phyloP scores from a whole-genome alignment of 345 rosid genomes.

The Salix koriyanagi region DNA sequence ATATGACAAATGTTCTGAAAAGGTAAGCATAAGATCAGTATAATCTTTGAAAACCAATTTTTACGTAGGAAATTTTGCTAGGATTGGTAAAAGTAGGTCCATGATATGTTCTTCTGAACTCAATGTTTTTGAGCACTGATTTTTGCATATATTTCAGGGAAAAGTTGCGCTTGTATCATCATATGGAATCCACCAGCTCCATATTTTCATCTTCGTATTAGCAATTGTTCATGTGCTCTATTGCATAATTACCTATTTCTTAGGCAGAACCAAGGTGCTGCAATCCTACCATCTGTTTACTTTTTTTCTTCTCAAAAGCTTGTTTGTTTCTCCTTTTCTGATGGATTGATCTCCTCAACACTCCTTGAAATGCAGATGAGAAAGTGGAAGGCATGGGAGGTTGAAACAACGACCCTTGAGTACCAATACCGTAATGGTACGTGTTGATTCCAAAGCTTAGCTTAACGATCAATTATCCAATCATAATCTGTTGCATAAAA shows the following conservation, averaged over 20 bases:
- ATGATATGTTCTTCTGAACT: background rate
- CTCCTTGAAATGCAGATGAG: slow-evolving; percentile 55
- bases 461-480: background rate
- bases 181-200: slow-evolving; percentile 87
- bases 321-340: background rate
- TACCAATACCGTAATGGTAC: slow-evolving; percentile 77
- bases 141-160: slow-evolving; percentile 42
- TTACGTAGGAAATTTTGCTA: background rate
- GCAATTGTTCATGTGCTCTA: slow-evolving; percentile 63
- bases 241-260: slow-evolving; percentile 52
- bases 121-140: background rate
- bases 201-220: slow-evolving; percentile 76
- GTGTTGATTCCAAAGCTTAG: background rate
- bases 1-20: slow-evolving; percentile 36
- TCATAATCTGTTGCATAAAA: background rate
- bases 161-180: slow-evolving; percentile 73
- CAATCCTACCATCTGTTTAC: background rate
- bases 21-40: slow-evolving; percentile 25
- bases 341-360: background rate
- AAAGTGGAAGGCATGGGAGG: slow-evolving; percentile 86
- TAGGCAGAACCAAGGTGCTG: slow-evolving; percentile 69
- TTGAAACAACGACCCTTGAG: slow-evolving; percentile 72
- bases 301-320: background rate
- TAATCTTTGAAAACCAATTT: background rate
- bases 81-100: background rate